Conservation (phyloP, 257 asterid species). For the Solanum lycopersicoides region DNA sequence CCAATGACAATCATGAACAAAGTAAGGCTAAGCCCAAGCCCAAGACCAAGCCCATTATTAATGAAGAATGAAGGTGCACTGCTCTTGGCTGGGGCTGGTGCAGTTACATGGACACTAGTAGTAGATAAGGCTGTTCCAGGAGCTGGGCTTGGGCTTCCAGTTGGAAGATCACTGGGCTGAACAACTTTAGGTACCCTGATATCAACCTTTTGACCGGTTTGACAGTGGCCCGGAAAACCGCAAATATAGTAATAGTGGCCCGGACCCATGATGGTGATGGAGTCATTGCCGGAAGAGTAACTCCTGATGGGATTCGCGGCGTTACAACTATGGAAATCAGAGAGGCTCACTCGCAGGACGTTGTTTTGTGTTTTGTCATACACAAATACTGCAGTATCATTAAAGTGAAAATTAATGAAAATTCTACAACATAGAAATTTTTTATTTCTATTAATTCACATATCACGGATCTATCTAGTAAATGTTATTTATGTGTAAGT, state of each 20-base stretch:
- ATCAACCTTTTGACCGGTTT: constrained; percentile 54
- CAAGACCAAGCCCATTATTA: background rate
- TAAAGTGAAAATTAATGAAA: background rate
- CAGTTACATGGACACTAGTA: constrained; percentile 1
- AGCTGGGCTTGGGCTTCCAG: constrained; percentile 2
- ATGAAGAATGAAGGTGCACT: background rate
- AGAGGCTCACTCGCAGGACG: constrained; percentile 43
- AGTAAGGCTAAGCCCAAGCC: background rate
- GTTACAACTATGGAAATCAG: constrained; percentile 34
- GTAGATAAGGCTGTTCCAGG: constrained; percentile 4
- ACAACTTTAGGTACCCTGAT: constrained; percentile 26
- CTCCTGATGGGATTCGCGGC: constrained; percentile 23
- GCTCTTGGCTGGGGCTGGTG: constrained; percentile 27
- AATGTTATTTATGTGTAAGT: background rate
- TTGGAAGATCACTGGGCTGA: background rate
- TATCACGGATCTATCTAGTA: background rate
- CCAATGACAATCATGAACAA: background rate
- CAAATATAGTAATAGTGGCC: constrained; percentile 57
- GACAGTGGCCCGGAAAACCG: constrained; percentile 59
- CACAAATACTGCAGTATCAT: constrained; percentile 25
- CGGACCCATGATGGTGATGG: constrained; percentile 19
- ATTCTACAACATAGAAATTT: background rate
- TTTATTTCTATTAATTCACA: background rate
- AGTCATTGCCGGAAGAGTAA: constrained; percentile 44
- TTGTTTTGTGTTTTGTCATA: constrained; percentile 32